phyloP scores from a whole-genome alignment of 257 asterid species.

The Fraxinus quadrangulata region DNA sequence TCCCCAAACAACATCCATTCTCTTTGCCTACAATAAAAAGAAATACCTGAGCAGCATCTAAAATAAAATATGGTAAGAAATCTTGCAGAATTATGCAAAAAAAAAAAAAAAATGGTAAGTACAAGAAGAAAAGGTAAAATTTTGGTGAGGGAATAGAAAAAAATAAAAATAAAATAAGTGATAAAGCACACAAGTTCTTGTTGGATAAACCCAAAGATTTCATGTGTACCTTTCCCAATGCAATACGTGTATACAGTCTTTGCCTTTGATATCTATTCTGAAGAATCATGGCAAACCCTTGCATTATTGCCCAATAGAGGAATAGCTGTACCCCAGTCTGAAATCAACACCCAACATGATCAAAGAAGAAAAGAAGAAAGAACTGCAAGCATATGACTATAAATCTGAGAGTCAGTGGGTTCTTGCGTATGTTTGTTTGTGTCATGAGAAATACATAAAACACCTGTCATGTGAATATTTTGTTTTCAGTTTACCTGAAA shows the following conservation, averaged over 20 bases:
- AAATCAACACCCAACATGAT: constrained; percentile 21
- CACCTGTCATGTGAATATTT: background rate
- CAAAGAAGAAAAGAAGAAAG: background rate
- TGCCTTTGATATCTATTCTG: constrained; percentile 93
- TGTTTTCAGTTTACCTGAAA: background rate
- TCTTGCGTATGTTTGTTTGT: background rate
- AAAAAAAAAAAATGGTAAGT: background rate
- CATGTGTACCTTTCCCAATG: constrained; percentile 80
- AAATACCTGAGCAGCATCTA: background rate
- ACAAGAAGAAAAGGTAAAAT: background rate
- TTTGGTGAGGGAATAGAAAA: background rate
- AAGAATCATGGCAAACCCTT: constrained; percentile 93
- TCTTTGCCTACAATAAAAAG: constrained; percentile 65
- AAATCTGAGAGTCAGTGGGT: background rate
- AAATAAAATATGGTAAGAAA: constrained; percentile 16
- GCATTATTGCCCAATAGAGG: constrained; percentile 93
- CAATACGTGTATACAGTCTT: constrained; percentile 95
- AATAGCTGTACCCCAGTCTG: constrained; percentile 83
- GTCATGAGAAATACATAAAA: background rate
- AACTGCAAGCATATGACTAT: background rate
- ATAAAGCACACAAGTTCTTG: background rate
- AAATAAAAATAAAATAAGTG: background rate
- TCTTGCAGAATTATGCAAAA: background rate
- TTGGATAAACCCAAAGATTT: constrained; percentile 12
- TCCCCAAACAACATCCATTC: constrained; percentile 99